Evolutionary conservation across 2,329 filamentous ascomycete genomes (phyloP).

Genomic region (Rutstroemia sp.): DNA sequence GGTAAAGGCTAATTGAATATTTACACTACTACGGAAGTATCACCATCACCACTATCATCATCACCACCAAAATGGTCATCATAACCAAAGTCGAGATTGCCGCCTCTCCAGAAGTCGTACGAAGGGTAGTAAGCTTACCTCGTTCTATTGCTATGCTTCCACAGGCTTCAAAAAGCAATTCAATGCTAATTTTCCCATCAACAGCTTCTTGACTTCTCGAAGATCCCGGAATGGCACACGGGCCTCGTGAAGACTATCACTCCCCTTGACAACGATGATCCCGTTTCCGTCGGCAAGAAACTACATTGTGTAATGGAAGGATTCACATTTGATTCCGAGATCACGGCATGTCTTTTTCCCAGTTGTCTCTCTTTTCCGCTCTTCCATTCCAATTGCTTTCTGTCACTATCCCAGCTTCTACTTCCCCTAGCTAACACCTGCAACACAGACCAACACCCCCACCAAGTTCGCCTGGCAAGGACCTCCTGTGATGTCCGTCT

Average conservation of each 20-base stretch:
- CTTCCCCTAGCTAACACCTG: neutral
- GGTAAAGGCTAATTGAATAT: no score
- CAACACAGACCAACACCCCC: neutral
- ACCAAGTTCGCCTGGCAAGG: neutral
- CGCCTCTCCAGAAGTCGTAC: no score
- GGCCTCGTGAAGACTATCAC: neutral
- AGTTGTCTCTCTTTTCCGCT: no score
- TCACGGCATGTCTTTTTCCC: no score
- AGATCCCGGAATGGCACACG: neutral
- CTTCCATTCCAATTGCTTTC: neutral
- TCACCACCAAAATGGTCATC: no score
- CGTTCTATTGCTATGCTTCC: no score
- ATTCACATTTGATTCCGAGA: neutral
- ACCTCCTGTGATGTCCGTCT: neutral
- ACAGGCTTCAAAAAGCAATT: no score
- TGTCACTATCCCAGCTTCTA: neutral
- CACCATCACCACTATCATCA: no score
- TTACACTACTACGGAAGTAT: no score
- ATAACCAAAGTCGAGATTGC: no score
- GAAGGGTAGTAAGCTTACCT: no score
- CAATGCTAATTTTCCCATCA: neutral
- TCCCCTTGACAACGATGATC: neutral
- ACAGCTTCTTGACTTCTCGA: neutral
- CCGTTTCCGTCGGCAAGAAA: neutral
- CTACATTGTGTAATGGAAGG: neutral